These are phyloP conservation scores for Citrus glauca DNA, from an alignment of 345 rosid genomes.

Conservation along the genomic window DNA sequence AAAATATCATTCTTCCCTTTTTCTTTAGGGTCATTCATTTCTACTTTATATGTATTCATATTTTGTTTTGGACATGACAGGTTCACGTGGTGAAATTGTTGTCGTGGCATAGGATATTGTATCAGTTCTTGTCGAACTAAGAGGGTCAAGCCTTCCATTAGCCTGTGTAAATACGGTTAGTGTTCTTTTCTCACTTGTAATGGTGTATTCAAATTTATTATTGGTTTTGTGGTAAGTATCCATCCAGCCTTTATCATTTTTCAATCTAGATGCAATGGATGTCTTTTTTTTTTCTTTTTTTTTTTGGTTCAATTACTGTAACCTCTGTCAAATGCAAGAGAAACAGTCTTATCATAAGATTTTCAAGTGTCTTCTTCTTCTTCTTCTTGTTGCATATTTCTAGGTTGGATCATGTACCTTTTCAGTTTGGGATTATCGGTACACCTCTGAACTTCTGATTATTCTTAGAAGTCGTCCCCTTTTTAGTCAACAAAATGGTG, in stretches of 20 bases:
- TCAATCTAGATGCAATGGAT: background rate
- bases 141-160: slow-evolving; percentile 13
- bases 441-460: background rate
- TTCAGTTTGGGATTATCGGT: no score
- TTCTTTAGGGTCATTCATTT: background rate
- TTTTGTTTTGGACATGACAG: slow-evolving; percentile 21
- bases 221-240: background rate
- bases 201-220: background rate
- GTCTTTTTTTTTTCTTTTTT: background rate
- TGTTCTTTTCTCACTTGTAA: background rate
- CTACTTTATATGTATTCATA: background rate
- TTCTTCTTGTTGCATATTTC: background rate
- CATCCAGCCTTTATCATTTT: background rate
- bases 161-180: slow-evolving; percentile 24
- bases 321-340: background rate
- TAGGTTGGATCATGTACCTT: background rate
- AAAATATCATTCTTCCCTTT: background rate
- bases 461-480: background rate
- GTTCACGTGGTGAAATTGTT: slow-evolving; percentile 44
- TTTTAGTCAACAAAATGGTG: background rate
- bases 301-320: background rate
- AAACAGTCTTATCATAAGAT: background rate
- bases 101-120: slow-evolving; percentile 24
- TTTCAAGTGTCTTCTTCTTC: background rate
- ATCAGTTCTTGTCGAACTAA: background rate